Conservation (phyloP, 768 basidiomycete species). For the Kwoniella newhampshirensis region DNA sequence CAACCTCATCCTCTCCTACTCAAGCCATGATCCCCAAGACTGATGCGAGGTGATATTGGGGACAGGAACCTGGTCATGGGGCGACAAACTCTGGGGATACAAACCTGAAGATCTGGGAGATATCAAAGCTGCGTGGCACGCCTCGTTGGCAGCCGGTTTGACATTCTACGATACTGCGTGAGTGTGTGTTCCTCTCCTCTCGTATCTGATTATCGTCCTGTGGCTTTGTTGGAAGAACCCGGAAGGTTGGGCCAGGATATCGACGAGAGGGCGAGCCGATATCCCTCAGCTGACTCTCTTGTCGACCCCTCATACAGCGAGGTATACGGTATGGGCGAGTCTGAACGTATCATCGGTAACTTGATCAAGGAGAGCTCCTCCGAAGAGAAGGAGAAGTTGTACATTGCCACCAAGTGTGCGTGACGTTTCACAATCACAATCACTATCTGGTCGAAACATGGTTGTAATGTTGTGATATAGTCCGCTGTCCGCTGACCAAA, state of each 20-base stretch:
- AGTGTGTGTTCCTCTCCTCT: constrained; percentile 3
- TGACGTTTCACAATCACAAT: neutral
- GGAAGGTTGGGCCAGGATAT: no score
- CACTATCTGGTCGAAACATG: neutral
- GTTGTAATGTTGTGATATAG: neutral
- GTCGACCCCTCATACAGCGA: constrained; percentile 28
- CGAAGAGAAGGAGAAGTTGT: constrained; percentile 39
- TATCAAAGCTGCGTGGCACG: constrained; percentile 45
- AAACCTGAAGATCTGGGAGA: constrained; percentile 26
- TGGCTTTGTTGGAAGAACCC: no score
- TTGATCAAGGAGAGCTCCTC: constrained; percentile 43
- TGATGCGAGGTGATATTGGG: neutral
- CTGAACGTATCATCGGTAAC: constrained; percentile 46
- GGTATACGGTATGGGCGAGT: constrained; percentile 46
- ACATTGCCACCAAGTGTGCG: constrained; percentile 52
- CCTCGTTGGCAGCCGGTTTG: constrained; percentile 36
- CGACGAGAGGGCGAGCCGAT: no score
- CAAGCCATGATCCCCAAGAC: neutral
- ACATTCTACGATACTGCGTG: constrained; percentile 52
- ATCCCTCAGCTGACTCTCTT: no score
- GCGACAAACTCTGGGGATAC: constrained; percentile 38
- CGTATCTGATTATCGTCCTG: no score
- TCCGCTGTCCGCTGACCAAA: neutral
- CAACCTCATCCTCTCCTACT: neutral
- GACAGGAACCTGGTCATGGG: constrained; percentile 47